phyloP scores from a whole-genome alignment of 768 basidiomycete species.

The Boletus reticulatus region DNA sequence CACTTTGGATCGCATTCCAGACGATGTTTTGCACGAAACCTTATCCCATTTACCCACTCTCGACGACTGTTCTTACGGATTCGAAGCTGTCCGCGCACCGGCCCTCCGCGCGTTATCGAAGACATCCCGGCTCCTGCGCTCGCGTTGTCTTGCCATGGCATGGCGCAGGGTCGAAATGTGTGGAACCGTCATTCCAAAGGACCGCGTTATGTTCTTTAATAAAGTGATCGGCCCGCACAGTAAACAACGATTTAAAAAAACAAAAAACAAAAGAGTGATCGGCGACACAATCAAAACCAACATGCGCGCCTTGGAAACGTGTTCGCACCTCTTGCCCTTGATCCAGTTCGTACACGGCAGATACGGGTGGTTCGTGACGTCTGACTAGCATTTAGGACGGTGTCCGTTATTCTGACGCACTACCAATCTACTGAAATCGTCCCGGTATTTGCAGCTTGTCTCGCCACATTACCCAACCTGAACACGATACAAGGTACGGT shows the following conservation, averaged over 20 bases:
- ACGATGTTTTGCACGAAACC: slow-evolving; percentile 9
- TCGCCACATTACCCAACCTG: slow-evolving; percentile 2
- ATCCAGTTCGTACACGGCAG: background rate
- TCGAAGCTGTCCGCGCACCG: background rate
- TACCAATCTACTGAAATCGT: background rate
- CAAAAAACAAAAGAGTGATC: too few species aligned
- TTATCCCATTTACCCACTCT: slow-evolving; percentile 1
- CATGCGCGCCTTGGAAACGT: background rate
- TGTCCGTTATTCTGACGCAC: background rate
- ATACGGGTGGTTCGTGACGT: background rate
- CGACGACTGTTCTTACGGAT: background rate
- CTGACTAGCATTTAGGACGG: background rate
- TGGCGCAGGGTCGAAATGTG: slow-evolving; percentile 8
- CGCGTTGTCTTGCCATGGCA: slow-evolving; percentile 7
- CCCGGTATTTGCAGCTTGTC: slow-evolving; percentile 1
- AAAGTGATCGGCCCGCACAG: too few species aligned
- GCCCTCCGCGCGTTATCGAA: slow-evolving; percentile 1
- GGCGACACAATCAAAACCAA: background rate
- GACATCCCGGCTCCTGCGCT: slow-evolving; percentile 2
- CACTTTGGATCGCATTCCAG: slow-evolving; percentile 4
- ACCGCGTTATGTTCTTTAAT: background rate
- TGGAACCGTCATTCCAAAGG: background rate
- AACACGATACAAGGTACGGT: background rate
- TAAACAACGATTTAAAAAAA: too few species aligned
- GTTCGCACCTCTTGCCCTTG: background rate